Evolutionary conservation across 2,329 filamentous ascomycete genomes (phyloP), one percentile per base, ranked within the genome.

Genomic region (Apiospora sp.): DNA sequence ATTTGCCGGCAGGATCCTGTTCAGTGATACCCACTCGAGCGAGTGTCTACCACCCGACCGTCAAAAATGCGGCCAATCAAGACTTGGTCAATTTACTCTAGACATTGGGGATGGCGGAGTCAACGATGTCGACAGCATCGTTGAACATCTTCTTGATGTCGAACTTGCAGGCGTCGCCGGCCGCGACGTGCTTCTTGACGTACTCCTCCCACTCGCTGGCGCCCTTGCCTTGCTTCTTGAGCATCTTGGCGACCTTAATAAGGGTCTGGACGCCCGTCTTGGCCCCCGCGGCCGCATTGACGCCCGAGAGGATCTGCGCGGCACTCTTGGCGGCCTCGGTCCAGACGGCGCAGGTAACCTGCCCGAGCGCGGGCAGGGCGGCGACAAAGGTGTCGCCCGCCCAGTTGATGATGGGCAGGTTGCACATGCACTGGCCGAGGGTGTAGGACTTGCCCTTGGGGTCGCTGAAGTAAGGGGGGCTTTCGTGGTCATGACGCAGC

Each of bases 201-300:
- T 67, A 71, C 30, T 71, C 58, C 70, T 71, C 70, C 24, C 30
- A 71, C 41, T 71, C 61, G 44, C 6, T 67, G 58, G 58, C 54
- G 58, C 70, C 61, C 44, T 71, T 68, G 44, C 70, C 70, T 44
- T 68, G 70, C 41, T 49, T 71, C 54, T 46, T 48, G 41, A 71
- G 43, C 70, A 71, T 54, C 70, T 71, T 71, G 58, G 70, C 70
- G 54, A 68, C 44, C 70, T 71, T 71, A 43, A 71, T 67, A 10
- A 71, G 58, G 43, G 70, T 54, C 70, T 71, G 70, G 7, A 41
- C 24, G 30, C 51, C 58, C 24, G 58, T 71, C 24, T 46, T 49
- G 70, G 70, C 61, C 27, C 10, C 61, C 2, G 37, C 30, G 30
- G 61, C 58, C 30, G 16, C 44, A 44, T 34, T 43, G 54, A 48